A percentile compares a stretch with the other conserved stretches of the same genome.
Evolutionary conservation across 2,329 filamentous ascomycete species (phyloP).

Genomic region (Ophiocordyceps polyrhachis-furcata): DNA sequence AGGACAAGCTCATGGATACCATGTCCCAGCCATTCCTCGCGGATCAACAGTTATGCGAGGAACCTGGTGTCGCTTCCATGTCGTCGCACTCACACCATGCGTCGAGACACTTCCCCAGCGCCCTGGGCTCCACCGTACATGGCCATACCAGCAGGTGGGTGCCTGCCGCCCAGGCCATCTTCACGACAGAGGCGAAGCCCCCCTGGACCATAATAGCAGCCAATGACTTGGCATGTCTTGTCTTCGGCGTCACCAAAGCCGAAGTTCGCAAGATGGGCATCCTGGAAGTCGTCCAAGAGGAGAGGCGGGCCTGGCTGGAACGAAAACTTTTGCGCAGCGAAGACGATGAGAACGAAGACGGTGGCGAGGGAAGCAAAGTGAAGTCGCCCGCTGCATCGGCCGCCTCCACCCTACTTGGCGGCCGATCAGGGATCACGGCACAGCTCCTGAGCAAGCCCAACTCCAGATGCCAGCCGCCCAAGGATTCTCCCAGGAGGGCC

Average conservation of each 20-base stretch:
- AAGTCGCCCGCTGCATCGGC: constrained; percentile 19
- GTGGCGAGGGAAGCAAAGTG: constrained; percentile 14
- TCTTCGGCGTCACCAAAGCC: constrained; percentile 97
- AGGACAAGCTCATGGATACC: constrained; percentile 70
- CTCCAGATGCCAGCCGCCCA: constrained; percentile 36
- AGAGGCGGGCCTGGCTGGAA: constrained; percentile 76
- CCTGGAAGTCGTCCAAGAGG: constrained; percentile 80
- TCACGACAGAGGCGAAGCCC: constrained; percentile 77
- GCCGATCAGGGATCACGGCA: constrained; percentile 61
- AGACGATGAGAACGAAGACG: constrained; percentile 14
- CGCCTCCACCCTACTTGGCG: constrained; percentile 43
- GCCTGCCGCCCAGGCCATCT: constrained; percentile 86
- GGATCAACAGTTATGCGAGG: constrained; percentile 16
- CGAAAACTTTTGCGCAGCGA: constrained; percentile 49
- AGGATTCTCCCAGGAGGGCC: constrained; percentile 33
- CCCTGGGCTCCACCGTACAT: constrained; percentile 47
- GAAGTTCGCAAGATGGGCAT: constrained; percentile 93
- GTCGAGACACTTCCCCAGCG: constrained; percentile 23
- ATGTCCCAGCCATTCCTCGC: constrained; percentile 64
- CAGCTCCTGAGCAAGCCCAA: constrained; percentile 71
- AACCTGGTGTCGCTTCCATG: constrained; percentile 23
- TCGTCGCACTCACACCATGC: constrained; percentile 19
- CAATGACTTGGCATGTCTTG: constrained; percentile 86
- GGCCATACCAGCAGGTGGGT: constrained; percentile 81
- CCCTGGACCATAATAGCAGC: constrained; percentile 95